A percentile compares a stretch with the other conserved stretches of the same genome.
These are phyloP conservation scores for Penicillium malachiteum DNA, from an alignment of 495 filamentous ascomycete genomes.

Conservation along the genomic window DNA sequence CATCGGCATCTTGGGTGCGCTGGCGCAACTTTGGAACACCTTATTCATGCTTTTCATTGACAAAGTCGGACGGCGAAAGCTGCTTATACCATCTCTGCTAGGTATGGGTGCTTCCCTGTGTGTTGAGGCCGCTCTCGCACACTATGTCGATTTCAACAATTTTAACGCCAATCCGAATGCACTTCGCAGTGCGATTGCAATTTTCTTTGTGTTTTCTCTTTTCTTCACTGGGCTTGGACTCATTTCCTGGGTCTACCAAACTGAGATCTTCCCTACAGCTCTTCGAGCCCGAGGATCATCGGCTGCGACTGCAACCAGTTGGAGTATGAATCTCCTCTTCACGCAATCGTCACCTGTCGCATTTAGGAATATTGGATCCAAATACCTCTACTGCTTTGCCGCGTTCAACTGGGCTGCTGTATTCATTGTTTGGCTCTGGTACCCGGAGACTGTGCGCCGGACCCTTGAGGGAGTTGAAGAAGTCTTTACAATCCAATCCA, in stretches of 20 bases:
- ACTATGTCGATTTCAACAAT: slow-evolving; percentile 26
- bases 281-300: slow-evolving; percentile 54
- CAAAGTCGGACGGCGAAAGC: slow-evolving; percentile 49
- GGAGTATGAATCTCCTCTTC: slow-evolving; percentile 54
- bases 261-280: slow-evolving; percentile 58
- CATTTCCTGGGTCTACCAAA: slow-evolving; percentile 56
- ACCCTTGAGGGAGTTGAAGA: slow-evolving; percentile 55
- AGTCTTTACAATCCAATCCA: slow-evolving; percentile 32
- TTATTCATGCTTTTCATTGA: slow-evolving; percentile 53
- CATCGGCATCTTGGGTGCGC: slow-evolving; percentile 51
- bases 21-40: slow-evolving; percentile 50
- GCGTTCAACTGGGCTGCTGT: slow-evolving; percentile 49
- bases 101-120: slow-evolving; percentile 54
- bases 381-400: slow-evolving; percentile 56
- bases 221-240: slow-evolving; percentile 55
- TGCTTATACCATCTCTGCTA: slow-evolving; percentile 50
- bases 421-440: slow-evolving; percentile 44
- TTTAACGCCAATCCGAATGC: slow-evolving; percentile 33
- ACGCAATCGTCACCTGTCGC: slow-evolving; percentile 57
- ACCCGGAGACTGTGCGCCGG: slow-evolving; percentile 53
- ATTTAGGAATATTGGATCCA: slow-evolving; percentile 43
- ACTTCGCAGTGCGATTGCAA: slow-evolving; percentile 54
- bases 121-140: slow-evolving; percentile 46
- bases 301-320: slow-evolving; percentile 53
- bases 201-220: slow-evolving; percentile 57